phyloP scores from a whole-genome alignment of 495 filamentous ascomycete species.

The Penicillium simplicissimum region DNA sequence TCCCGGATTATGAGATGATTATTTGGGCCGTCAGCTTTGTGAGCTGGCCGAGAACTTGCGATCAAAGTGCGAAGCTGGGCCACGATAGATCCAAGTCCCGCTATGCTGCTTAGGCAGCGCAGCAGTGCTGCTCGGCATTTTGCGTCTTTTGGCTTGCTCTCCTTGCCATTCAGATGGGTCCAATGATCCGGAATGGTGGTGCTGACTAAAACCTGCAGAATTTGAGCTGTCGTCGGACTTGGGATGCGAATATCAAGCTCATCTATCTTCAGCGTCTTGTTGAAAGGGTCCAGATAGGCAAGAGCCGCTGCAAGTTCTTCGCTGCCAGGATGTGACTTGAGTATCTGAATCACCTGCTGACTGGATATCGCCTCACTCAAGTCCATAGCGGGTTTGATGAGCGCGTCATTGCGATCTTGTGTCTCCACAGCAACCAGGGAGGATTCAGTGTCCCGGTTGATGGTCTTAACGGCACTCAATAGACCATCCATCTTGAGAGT shows the following conservation, averaged over 20 bases:
- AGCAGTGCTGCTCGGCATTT: constrained; percentile 53
- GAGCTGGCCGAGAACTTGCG: constrained; percentile 27
- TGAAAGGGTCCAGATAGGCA: constrained; percentile 50
- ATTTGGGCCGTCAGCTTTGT: constrained; percentile 33
- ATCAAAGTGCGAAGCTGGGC: constrained; percentile 60
- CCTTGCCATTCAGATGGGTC: constrained; percentile 55
- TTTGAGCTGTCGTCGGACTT: constrained; percentile 63
- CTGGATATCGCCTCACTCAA: constrained; percentile 41
- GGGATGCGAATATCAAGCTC: constrained; percentile 64
- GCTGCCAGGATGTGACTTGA: constrained; percentile 66
- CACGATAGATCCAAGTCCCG: constrained; percentile 70
- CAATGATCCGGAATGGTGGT: constrained; percentile 78
- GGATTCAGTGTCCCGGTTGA: constrained; percentile 26
- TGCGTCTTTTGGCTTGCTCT: constrained; percentile 30
- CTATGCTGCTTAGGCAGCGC: constrained; percentile 67
- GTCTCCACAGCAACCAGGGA: constrained; percentile 25
- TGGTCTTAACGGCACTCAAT: constrained; percentile 44
- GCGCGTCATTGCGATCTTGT: constrained; percentile 10
- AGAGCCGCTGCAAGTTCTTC: constrained; percentile 56
- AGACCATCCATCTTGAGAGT: constrained; percentile 43
- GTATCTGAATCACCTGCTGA: constrained; percentile 59
- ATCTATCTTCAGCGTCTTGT: constrained; percentile 27
- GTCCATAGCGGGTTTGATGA: constrained; percentile 16
- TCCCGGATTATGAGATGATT: constrained; percentile 33
- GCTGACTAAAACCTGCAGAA: constrained; percentile 67